phyloP scores from a whole-genome alignment of 352 stramenopile species.

The Pythium rishiriense region DNA sequence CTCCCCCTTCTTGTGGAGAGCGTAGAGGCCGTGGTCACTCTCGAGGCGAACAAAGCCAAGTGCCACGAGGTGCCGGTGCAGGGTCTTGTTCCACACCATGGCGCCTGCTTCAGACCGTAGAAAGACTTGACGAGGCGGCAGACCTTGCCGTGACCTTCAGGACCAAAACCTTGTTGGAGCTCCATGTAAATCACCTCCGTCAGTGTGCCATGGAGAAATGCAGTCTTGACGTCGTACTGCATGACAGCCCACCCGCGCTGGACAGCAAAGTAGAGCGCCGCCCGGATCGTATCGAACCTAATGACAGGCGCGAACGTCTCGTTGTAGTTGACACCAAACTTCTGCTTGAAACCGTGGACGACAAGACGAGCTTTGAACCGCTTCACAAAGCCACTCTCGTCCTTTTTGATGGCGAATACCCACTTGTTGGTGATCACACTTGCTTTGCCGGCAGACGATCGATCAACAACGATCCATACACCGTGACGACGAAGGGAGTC shows the following conservation, averaged over 20 bases:
- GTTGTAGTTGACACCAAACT: constrained; percentile 9
- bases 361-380: constrained; percentile 11
- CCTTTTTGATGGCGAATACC: constrained; percentile 11
- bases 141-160: neutral
- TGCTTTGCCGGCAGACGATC: neutral
- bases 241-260: constrained; percentile 19
- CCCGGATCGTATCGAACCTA: constrained; percentile 12
- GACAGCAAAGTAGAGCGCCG: constrained; percentile 3
- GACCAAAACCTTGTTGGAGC: neutral
- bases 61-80: constrained; percentile 6
- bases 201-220: constrained; percentile 27
- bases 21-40: constrained; percentile 6
- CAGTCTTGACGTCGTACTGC: constrained; percentile 31
- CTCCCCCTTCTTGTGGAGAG: neutral
- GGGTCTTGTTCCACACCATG: constrained; percentile 14
- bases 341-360: constrained; percentile 15
- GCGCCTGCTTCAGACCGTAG: constrained; percentile 24
- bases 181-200: constrained; percentile 24
- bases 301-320: constrained; percentile 20
- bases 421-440: constrained; percentile 6
- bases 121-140: constrained; percentile 11
- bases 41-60: constrained; percentile 5
- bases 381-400: constrained; percentile 7
- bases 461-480: constrained; percentile 1
- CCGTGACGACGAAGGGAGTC: neutral